A percentile compares a stretch with the other conserved stretches of the same genome.
Conservation (phyloP, 164 flowering plant species). For the Vitis cinerea region DNA sequence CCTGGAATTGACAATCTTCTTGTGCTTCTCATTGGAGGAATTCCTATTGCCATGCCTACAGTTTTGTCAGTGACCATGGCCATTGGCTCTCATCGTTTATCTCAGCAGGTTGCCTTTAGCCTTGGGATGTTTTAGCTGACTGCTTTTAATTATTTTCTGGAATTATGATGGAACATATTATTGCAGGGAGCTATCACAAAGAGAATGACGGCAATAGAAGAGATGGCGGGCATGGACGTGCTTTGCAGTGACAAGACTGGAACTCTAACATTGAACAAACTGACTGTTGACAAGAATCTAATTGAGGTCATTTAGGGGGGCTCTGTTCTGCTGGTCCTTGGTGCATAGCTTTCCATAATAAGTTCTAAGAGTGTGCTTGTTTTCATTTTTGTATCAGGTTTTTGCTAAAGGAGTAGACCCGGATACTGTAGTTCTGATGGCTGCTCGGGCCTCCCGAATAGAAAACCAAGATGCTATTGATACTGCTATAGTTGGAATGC, state of each 20-base stretch:
- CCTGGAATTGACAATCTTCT: slow-evolving; percentile 83
- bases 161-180: slow-evolving; percentile 5
- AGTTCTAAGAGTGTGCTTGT: neutral
- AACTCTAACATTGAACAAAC: slow-evolving; percentile 80
- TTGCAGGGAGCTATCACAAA: slow-evolving; percentile 93
- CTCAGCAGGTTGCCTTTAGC: slow-evolving; percentile 65
- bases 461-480: slow-evolving; percentile 90
- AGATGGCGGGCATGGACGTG: slow-evolving; percentile 98
- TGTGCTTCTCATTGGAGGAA: slow-evolving; percentile 86
- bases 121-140: neutral
- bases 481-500: slow-evolving; percentile 74
- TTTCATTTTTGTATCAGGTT: slow-evolving; percentile 34
- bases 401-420: slow-evolving; percentile 64
- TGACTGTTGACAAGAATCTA: slow-evolving; percentile 79
- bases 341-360: neutral
- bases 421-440: slow-evolving; percentile 76
- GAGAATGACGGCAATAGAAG: slow-evolving; percentile 97
- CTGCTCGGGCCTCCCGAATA: slow-evolving; percentile 75
- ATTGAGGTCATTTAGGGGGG: slow-evolving; percentile 52
- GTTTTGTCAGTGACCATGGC: slow-evolving; percentile 92
- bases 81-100: slow-evolving; percentile 76
- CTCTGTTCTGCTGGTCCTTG: neutral
- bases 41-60: slow-evolving; percentile 96
- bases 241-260: slow-evolving; percentile 97
- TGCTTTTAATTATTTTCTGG: neutral